Evolutionary conservation across 306 rosid species (phyloP).

Genomic region (Rosa lucieae): DNA sequence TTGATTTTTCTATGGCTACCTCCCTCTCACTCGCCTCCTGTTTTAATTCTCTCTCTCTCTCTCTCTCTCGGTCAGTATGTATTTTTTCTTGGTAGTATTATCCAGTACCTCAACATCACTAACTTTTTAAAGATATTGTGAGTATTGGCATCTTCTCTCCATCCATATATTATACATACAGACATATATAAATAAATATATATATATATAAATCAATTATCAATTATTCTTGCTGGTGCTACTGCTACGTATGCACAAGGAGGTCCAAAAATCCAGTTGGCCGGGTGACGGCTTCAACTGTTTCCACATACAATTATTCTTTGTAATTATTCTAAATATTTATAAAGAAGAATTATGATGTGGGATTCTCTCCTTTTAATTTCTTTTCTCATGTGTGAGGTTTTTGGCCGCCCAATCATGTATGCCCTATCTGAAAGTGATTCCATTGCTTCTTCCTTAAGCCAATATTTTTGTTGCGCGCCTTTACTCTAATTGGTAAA

Average conservation of each 20-base stretch:
- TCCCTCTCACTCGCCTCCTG: not conserved
- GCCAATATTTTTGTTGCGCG: conserved; percentile 49
- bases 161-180: not conserved
- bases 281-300: conserved; percentile 44
- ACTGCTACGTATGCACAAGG: conserved; percentile 25
- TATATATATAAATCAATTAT: not conserved
- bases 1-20: conserved; percentile 16
- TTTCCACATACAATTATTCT: conserved; percentile 56
- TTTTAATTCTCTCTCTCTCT: not conserved
- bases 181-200: conserved; percentile 30
- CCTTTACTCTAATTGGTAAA: conserved; percentile 44
- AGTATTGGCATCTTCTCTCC: conserved; percentile 25
- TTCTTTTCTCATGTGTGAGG: conserved; percentile 19
- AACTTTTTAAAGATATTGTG: conserved; percentile 32
- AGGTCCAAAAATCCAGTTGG: conserved; percentile 41
- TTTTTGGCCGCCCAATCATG: conserved; percentile 46
- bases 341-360: not conserved
- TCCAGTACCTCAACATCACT: conserved; percentile 46
- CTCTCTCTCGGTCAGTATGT: not conserved
- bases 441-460: conserved; percentile 79
- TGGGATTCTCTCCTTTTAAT: conserved; percentile 30
- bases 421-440: conserved; percentile 46
- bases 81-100: not conserved
- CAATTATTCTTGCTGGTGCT: not conserved
- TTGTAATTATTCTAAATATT: conserved; percentile 24